These are phyloP conservation scores for Crucibulum laeve DNA, from an alignment of 768 basidiomycete species.

Conservation along the genomic window DNA sequence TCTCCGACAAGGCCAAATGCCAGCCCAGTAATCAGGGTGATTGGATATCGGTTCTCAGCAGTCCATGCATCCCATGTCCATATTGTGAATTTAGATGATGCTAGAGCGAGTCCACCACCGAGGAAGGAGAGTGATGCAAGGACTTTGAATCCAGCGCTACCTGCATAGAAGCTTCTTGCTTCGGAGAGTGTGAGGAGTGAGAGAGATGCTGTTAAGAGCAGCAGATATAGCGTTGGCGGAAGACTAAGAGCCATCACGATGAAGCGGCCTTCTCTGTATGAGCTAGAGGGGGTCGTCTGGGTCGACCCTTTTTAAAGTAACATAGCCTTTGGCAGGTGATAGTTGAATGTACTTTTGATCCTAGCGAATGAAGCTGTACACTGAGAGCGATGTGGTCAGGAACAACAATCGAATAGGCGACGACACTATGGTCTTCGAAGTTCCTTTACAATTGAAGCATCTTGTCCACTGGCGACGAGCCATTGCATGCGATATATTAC, in stretches of 20 bases:
- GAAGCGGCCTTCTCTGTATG: too few relatives aligned
- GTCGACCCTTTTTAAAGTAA: too few relatives aligned
- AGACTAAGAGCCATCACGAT: not conserved
- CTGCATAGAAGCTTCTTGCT: conserved; percentile 14
- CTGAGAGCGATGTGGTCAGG: too few relatives aligned
- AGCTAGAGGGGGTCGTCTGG: too few relatives aligned
- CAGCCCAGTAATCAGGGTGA: conserved; percentile 14
- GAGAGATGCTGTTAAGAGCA: conserved; percentile 13
- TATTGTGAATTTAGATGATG: conserved; percentile 2
- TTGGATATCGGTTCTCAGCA: conserved; percentile 8
- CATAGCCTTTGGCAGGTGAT: too few relatives aligned
- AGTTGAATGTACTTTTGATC: too few relatives aligned
- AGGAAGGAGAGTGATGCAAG: conserved; percentile 17
- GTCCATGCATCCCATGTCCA: not conserved
- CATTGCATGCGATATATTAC: too few relatives aligned
- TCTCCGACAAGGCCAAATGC: conserved; percentile 17
- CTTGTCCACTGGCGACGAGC: too few relatives aligned
- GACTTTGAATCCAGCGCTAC: conserved; percentile 17
- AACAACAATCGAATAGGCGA: too few relatives aligned
- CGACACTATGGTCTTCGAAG: too few relatives aligned
- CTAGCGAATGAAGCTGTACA: too few relatives aligned
- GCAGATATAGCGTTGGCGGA: conserved; percentile 12
- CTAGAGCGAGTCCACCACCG: conserved; percentile 9
- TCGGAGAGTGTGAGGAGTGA: conserved; percentile 16
- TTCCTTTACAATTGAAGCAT: too few relatives aligned